Evolutionary conservation across 148 eudicot species (phyloP), one percentile per base, ranked within the genome.

Genomic region (Cornus florida): DNA sequence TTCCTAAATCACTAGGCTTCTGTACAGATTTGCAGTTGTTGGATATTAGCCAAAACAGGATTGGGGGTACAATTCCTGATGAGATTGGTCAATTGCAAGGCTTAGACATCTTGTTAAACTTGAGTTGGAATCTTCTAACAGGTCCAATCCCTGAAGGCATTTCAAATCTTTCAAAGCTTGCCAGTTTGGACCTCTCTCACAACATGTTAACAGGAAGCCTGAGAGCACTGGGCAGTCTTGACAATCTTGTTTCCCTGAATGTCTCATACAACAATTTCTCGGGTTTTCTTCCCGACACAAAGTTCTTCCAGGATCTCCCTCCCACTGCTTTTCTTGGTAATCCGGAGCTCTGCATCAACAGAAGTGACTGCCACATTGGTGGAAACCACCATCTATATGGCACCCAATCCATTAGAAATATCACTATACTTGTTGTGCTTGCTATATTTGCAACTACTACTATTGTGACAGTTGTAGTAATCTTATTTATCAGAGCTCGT

Each of bases 171-270:
- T 79, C 79, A 12, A 82, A 85, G 81, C 85, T 85, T 69, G 82
- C 88, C 11, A 79, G 73, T 73, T 74, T 85, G 83, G 88, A 85
- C 67, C 69, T 85, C n/a, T 85, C 85, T 62, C 85, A 82, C 74
- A 85, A 85, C 75, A 70, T 64, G 83, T 48, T 85, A 43, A 24
- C 71, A 20, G 88, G 88, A 65, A 74, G 83, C 71, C 74, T 85
- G 38, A 38, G 20, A 78, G 83, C 65, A 19, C 79, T 85, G 13
- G 68, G 74, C 43, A 77, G 80, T 80, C 81, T 85, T 23, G 85
- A 85, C 75, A 85, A 82, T 67, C 88, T 85, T 28, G 88, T 83
- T 32, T 82, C 85, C 22, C 67, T 85, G 69, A 85, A 82, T 78
- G 78, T 85, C 41, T 85, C 88, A 0, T 82, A 85, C 67, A 85